Base-by-base conservation (phyloP, 2,329 filamentous ascomycete genomes). In the Claviceps spartinae region DNA sequence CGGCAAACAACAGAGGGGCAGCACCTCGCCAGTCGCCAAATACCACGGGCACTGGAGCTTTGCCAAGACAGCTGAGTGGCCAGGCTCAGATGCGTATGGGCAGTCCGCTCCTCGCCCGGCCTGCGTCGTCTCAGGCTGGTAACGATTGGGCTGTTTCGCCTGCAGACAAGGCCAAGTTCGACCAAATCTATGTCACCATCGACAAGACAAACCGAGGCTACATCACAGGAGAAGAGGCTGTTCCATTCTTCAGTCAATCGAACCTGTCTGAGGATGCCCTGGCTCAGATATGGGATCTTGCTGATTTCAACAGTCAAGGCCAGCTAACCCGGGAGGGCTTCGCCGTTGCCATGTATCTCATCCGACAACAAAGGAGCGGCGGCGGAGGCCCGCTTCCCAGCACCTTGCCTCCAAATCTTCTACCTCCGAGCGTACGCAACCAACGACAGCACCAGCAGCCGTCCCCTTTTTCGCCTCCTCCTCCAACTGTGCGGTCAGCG, bases 321-420 rank as follows among this genome's bases (percentile, higher is more conserved):
- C 83, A 85, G 53, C 73, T 98, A 52, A 89, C 78, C 47, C 82
- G 81, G 60, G 93, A 98, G 59, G 90, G 95, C 61, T 98, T 98
- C 64, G 89, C 93, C 0, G 89, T 98, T 47, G 91, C 93, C 50
- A 96, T 98, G 90, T 94, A 94, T 64, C 75, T 98, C 49, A 96
- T 98, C 60, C 81, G 90, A 55, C 87, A 95, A 65, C 90, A 96
- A 65, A 79, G 90, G 51, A 85, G 78, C 57, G 85, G 83, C 56
- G 81, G 81, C 53, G 65, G 71, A 36, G 70, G 69, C 42, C 72
- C 79, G 30, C 68, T 97, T 36, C 93, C 93, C 2, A 73, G 83
- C 22, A 77, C 80, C n/a, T 71, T 98, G 43, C 90, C 91, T 9
- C 73, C 83, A 0, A 90, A 85, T 58, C 72, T 97, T 41, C 78